Conservation (phyloP, 257 asterid species). For the Nicotiana tabacum region DNA sequence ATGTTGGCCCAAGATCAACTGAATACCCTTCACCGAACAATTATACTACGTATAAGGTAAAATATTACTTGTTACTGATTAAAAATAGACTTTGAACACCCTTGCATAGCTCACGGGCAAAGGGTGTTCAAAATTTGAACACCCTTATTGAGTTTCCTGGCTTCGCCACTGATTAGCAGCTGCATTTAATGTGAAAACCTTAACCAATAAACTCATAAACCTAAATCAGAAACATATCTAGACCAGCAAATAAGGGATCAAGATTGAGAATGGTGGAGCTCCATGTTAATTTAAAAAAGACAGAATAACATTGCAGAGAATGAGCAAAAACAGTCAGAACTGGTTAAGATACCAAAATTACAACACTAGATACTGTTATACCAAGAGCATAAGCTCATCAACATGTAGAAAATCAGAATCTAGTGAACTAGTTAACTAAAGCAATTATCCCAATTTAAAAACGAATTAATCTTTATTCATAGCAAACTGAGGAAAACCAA, state of each 20-base stretch:
- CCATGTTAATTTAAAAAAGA: neutral
- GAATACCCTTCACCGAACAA: too few species aligned
- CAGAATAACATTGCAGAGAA: neutral
- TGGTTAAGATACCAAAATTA: neutral
- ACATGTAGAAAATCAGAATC: neutral
- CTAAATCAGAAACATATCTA: neutral
- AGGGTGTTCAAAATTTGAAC: too few species aligned
- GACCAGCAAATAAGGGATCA: constrained; percentile 1
- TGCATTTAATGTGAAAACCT: neutral
- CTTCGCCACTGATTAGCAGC: neutral
- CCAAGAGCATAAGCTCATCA: neutral
- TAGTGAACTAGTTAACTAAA: neutral
- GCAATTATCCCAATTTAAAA: neutral
- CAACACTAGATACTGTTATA: neutral
- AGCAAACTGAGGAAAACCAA: neutral
- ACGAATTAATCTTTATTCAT: neutral
- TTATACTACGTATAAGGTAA: too few species aligned
- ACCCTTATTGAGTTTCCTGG: too few species aligned
- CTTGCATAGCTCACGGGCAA: too few species aligned
- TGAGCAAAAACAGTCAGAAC: neutral
- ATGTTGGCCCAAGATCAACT: too few species aligned
- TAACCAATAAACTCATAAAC: neutral
- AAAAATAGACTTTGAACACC: too few species aligned
- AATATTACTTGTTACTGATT: too few species aligned
- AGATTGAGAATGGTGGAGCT: neutral